Evolutionary conservation across 805 yeast genomes (phyloP).

Genomic region (Kodamaea lidongshanica): DNA sequence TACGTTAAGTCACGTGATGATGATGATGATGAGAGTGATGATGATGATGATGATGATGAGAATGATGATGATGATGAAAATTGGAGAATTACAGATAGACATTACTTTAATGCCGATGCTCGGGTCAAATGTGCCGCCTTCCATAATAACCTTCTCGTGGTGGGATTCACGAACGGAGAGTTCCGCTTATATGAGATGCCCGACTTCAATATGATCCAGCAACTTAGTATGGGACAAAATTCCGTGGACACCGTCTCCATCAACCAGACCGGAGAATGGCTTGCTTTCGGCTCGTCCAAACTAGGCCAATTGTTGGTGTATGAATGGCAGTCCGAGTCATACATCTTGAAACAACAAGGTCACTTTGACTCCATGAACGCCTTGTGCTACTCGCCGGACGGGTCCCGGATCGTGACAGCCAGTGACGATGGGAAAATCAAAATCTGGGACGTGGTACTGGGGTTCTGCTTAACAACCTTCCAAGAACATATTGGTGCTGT

Average conservation of each 20-base stretch:
- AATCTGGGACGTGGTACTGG: conserved; percentile 91
- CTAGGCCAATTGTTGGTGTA: conserved; percentile 92
- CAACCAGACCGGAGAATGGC: conserved; percentile 89
- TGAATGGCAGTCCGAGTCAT: conserved; percentile 98
- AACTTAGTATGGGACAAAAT: conserved; percentile 85
- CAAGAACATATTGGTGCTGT: conserved; percentile 87
- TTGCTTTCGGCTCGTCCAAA: conserved; percentile 87
- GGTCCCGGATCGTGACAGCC: conserved; percentile 85
- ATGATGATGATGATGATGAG: conserved; percentile 26
- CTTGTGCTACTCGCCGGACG: conserved; percentile 89
- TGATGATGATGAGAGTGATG: conserved; percentile 39
- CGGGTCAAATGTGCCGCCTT: conserved; percentile 77
- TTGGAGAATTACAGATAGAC: conserved; percentile 80
- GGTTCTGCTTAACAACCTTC: conserved; percentile 88
- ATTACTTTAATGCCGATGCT: conserved; percentile 67
- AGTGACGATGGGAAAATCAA: conserved; percentile 96
- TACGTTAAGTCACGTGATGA: conserved; percentile 55
- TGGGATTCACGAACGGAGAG: conserved; percentile 85
- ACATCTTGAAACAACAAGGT: conserved; percentile 92
- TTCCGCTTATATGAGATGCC: conserved; percentile 89
- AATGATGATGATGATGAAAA: conserved; percentile 39
- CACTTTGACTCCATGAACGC: conserved; percentile 89
- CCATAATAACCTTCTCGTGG: conserved; percentile 70
- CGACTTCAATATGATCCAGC: conserved; percentile 72
- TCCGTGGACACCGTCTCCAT: conserved; percentile 77